Evolutionary conservation across 257 asterid genomes (phyloP).

Genomic region (Eucommia ulmoides): DNA sequence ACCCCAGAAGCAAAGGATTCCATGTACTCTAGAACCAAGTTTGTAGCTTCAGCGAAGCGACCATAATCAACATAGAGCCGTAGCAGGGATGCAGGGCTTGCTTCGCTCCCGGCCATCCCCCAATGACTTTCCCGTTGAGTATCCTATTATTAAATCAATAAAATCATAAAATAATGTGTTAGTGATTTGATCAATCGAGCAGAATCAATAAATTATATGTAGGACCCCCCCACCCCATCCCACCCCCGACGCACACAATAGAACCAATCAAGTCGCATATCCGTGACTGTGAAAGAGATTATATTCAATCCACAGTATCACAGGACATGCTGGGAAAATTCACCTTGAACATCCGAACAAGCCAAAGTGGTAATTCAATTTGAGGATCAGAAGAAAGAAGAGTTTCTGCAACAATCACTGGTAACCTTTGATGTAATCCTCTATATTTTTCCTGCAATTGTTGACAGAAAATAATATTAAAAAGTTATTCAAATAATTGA

Average conservation of each 20-base stretch:
- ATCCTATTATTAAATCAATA: too few relatives aligned
- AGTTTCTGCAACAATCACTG: conserved; percentile 75
- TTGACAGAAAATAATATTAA: conserved; percentile 3
- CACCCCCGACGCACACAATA: too few relatives aligned
- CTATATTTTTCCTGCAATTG: conserved; percentile 71
- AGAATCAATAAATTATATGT: not conserved
- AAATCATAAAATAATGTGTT: not conserved
- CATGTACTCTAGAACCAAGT: conserved; percentile 64
- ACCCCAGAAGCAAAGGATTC: conserved; percentile 61
- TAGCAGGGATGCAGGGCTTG: conserved; percentile 73
- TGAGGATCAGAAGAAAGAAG: conserved; percentile 93
- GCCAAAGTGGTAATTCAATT: conserved; percentile 87
- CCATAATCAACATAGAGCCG: conserved; percentile 74
- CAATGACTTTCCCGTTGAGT: conserved; percentile 42
- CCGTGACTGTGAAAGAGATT: too few relatives aligned
- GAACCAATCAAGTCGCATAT: too few relatives aligned
- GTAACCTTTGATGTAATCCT: conserved; percentile 67
- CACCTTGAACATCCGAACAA: conserved; percentile 85
- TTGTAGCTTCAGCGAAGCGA: conserved; percentile 76
- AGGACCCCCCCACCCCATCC: too few relatives aligned
- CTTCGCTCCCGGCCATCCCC: conserved; percentile 80
- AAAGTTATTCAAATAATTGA: too few relatives aligned
- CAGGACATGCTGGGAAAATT: too few relatives aligned
- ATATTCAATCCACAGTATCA: too few relatives aligned
- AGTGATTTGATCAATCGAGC: not conserved